These are phyloP conservation scores for Yamadazyma siamensis DNA, from an alignment of 1,139 yeast genomes.

Conservation along the genomic window DNA sequence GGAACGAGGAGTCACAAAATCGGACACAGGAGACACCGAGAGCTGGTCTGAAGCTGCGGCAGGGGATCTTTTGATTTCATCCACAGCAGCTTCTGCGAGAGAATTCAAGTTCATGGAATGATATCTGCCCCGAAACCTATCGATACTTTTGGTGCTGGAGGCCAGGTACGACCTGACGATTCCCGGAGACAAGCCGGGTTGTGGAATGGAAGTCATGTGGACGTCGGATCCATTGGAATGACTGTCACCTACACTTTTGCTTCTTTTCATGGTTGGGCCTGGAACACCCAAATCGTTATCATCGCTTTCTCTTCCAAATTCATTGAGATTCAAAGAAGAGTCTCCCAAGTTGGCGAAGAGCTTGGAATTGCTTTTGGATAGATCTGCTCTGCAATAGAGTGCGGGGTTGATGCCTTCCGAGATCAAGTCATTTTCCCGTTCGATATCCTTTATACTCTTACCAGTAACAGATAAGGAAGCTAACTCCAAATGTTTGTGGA, in stretches of 20 bases:
- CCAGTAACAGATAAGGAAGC: constrained; percentile 56
- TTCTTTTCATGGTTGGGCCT: constrained; percentile 10
- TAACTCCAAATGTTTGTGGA: constrained; percentile 46
- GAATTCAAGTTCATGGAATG: constrained; percentile 18
- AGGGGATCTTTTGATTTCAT: constrained; percentile 21
- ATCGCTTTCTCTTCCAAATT: constrained; percentile 1
- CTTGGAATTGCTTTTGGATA: constrained; percentile 11
- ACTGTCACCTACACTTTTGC: constrained; percentile 12
- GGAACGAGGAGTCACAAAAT: constrained; percentile 16
- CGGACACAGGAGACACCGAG: constrained; percentile 19
- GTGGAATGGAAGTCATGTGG: background rate
- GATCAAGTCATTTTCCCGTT: constrained; percentile 46
- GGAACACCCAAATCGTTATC: constrained; percentile 2
- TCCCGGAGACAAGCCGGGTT: constrained; percentile 2
- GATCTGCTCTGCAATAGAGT: constrained; percentile 1
- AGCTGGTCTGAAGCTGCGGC: constrained; percentile 4
- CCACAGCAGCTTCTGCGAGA: constrained; percentile 30
- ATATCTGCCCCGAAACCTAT: constrained; percentile 9
- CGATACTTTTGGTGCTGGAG: constrained; percentile 9
- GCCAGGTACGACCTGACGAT: constrained; percentile 18
- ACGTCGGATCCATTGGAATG: background rate
- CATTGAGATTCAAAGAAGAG: constrained; percentile 12
- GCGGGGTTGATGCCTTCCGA: constrained; percentile 49
- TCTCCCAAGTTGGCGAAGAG: constrained; percentile 15
- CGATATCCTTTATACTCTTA: constrained; percentile 45